Percentiles rank a stretch among this genome's conserved stretches.
These are phyloP conservation scores for Phytophthora agathidicida DNA, from an alignment of 352 stramenopile species.

Conservation along the genomic window DNA sequence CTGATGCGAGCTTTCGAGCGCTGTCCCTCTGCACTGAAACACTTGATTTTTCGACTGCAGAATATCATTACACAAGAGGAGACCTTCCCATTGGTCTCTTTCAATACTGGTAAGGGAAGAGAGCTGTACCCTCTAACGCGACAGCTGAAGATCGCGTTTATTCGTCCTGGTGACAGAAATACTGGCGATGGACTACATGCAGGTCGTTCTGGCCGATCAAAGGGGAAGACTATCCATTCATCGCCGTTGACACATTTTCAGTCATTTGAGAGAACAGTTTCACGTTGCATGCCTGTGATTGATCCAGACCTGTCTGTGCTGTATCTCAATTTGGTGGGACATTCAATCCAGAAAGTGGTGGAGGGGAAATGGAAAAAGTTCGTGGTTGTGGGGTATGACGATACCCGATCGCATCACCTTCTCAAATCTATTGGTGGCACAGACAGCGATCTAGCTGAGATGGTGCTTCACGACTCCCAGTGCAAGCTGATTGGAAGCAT, in stretches of 20 bases:
- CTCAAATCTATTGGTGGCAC: slow-evolving; percentile 51
- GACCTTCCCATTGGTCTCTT: slow-evolving; percentile 63
- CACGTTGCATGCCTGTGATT: slow-evolving; percentile 59
- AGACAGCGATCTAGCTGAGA: slow-evolving; percentile 56
- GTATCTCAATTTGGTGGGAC: slow-evolving; percentile 73
- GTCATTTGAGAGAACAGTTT: slow-evolving; percentile 85
- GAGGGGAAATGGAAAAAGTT: slow-evolving; percentile 87
- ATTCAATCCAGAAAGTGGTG: slow-evolving; percentile 74
- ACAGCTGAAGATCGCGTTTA: slow-evolving; percentile 67
- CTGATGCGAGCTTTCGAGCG: slow-evolving; percentile 55
- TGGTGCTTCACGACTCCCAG: slow-evolving; percentile 82
- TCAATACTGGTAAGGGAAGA: slow-evolving; percentile 66
- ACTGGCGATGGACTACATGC: slow-evolving; percentile 2
- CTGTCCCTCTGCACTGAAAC: slow-evolving; percentile 55
- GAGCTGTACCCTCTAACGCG: slow-evolving; percentile 80
- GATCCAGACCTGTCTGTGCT: slow-evolving; percentile 58
- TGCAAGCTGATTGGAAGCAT: slow-evolving; percentile 62
- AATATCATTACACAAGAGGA: slow-evolving; percentile 82
- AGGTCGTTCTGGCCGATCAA: slow-evolving; percentile 4
- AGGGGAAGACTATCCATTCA: slow-evolving; percentile 61
- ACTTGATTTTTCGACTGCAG: slow-evolving; percentile 68
- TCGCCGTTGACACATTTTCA: slow-evolving; percentile 85
- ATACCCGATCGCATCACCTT: slow-evolving; percentile 58
- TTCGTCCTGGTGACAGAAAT: slow-evolving; percentile 31
- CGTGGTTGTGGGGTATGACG: slow-evolving; percentile 72